Percentiles rank a stretch among this genome's conserved stretches.
Evolutionary conservation across 495 filamentous ascomycete genomes (phyloP).

Genomic region (Neurospora sp.): DNA sequence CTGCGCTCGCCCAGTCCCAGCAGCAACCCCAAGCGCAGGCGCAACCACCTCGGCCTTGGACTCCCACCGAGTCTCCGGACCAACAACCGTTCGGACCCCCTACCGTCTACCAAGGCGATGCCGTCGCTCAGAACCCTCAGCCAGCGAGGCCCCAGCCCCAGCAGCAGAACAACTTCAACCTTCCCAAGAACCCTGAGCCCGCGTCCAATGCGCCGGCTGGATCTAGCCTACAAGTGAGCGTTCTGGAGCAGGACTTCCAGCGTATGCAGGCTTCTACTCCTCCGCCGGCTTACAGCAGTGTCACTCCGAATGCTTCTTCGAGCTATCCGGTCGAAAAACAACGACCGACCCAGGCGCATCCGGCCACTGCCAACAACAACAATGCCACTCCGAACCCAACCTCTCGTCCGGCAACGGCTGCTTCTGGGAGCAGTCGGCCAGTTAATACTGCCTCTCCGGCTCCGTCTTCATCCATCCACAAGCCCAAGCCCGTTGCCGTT

Average conservation of each 20-base stretch:
- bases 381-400: constrained; percentile 15
- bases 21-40: constrained; percentile 16
- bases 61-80: constrained; percentile 85
- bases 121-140: constrained; percentile 34
- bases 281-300: constrained; percentile 84
- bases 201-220: constrained; percentile 13
- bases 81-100: constrained; percentile 85
- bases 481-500: constrained; percentile 9
- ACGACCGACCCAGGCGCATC: constrained; percentile 26
- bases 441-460: neutral
- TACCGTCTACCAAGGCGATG: constrained; percentile 80
- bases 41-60: constrained; percentile 72
- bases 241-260: constrained; percentile 79
- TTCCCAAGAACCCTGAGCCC: constrained; percentile 23
- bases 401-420: neutral
- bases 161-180: constrained; percentile 21
- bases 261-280: constrained; percentile 80
- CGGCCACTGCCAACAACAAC: constrained; percentile 12
- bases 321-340: constrained; percentile 75
- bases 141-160: constrained; percentile 9
- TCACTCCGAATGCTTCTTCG: constrained; percentile 41
- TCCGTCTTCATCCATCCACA: constrained; percentile 8
- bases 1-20: neutral
- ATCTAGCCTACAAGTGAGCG: constrained; percentile 39
- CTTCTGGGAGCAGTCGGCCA: constrained; percentile 2